These are phyloP conservation scores for Nicotiana obtusifolia DNA, from an alignment of 257 asterid species.

Conservation along the genomic window DNA sequence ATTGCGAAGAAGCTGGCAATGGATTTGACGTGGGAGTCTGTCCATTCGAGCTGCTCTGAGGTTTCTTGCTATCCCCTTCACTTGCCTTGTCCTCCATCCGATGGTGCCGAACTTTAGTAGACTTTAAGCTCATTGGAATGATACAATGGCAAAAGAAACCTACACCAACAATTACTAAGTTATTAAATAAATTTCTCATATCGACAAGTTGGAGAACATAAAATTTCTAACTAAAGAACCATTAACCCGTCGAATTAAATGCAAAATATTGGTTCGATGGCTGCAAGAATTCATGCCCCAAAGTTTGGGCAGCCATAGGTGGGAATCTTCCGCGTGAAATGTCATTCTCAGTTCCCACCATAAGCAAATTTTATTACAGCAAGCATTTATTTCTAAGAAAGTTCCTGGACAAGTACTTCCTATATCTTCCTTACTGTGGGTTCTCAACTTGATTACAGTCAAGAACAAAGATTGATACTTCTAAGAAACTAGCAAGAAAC, in stretches of 20 bases:
- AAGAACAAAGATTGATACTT: background rate
- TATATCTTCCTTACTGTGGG: background rate
- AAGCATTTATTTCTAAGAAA: background rate
- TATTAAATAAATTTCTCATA: background rate
- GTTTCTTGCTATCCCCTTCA: slow-evolving; percentile 45
- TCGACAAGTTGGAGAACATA: background rate
- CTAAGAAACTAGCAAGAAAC: background rate
- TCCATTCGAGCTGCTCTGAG: slow-evolving; percentile 38
- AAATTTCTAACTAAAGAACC: background rate
- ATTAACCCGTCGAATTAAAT: background rate
- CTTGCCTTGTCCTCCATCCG: slow-evolving; percentile 47
- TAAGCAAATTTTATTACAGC: background rate
- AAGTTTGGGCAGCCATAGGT: background rate
- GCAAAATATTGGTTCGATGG: background rate
- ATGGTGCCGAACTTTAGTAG: slow-evolving; percentile 49
- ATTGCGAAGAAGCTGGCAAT: slow-evolving; percentile 30
- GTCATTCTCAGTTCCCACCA: background rate
- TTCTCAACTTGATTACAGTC: background rate
- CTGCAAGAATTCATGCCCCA: background rate
- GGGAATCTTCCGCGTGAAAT: background rate
- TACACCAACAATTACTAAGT: background rate
- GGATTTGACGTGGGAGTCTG: slow-evolving; percentile 32
- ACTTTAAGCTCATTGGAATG: slow-evolving; percentile 56
- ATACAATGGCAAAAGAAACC: slow-evolving; percentile 35
- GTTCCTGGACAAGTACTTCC: background rate